Base-by-base conservation (phyloP, 1,284 basidiomycete genomes). In the Wallemia ichthyophaga region DNA sequence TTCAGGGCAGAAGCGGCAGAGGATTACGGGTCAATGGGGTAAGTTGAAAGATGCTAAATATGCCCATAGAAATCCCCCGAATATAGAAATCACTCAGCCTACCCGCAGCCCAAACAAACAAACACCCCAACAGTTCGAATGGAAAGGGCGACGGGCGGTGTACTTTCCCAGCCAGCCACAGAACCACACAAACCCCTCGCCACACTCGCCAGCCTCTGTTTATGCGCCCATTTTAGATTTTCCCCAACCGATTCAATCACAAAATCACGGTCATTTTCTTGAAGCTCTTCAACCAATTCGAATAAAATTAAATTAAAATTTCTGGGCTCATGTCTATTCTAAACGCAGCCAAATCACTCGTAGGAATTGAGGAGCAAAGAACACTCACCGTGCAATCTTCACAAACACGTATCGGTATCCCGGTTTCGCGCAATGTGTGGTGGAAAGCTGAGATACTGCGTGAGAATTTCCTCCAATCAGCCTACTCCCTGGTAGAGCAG, bases 401-500 rank as follows among this genome's bases (percentile, higher is more conserved):
- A 53, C 58, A 64, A 48, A 67, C 68, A 7, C 64, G 71, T 17
- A 66, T 91, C 63, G 81, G 82, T 63, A 80, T 92, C 68, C 85
- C 83, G 61, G 83, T 91, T 62, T 81, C 84, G 57, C 78, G 85
- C 67, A 80, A 86, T 59, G 68, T 68, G 69, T 91, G 87, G 86
- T 83, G 87, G 66, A 76, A 80, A 58, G 85, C 85, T 60, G 85
- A 88, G 70, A 79, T 87, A 65, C 77, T 89, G 62, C 76, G 83
- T 68, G 85, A 89, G 66, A 83, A 87, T 64, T 91, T 89, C 69
- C 71, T 75, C 61, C 79, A 85, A 68, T 71, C 75, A 60, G 25
- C 77, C 83, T 57, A 62, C 66, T 55, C 66, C 65, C 37, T 62
- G 66, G 59, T 67, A 69, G 61, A 67, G 66, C 72, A 74, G 58